Evolutionary conservation across 208 protist genomes (phyloP), one percentile per base, ranked within the genome.

Genomic region (Crithidia acanthocephali): DNA sequence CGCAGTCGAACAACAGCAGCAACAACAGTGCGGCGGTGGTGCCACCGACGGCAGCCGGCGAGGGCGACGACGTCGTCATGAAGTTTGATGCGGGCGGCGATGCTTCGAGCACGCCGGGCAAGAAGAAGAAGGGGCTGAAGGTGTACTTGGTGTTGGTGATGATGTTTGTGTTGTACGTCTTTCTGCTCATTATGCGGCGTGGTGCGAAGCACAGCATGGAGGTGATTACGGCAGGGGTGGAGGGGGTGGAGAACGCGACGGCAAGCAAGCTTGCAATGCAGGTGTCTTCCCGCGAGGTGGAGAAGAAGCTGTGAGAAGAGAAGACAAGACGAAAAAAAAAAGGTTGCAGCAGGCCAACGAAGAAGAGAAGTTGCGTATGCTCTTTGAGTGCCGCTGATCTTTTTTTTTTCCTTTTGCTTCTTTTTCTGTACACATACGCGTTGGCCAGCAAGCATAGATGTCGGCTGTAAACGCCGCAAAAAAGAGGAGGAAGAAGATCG

Each of bases 91-190:
- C 28, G 25, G 50, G 51, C 32, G 40, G 22, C 25, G 56, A 53
- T 18, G 40, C 18, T n/a, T 28, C 16, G 0, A 18, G 15, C 40
- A 22, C 13, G 20, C 40, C 15, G 45, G 16, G 18, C 4, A 27
- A 27, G 48, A 50, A 61, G 42, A 56, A 61, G 53, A 71, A 72
- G 44, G 83, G 83, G 3, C 11, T 84, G 47, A 80, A 79, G 48
- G 45, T 85, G 8, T 85, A 73, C 44, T 15, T 77, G 15, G 55
- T 85, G n/a, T 16, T 88, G 20, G 5, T 58, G 10, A 52, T 85
- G 0, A 88, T 88, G 83, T 62, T 79, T 33, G 50, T 56, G 2
- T 48, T 85, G 44, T 88, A 88, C 56, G 6, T 70, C 10, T 55
- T 22, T 13, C 3, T 84, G 8, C 70, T 81, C 22, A 65, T 57